Evolutionary conservation across 192 early-diverging fungal species (phyloP), one percentile per base, ranked within the genome.

Genomic region (Funneliformis mosseae): DNA sequence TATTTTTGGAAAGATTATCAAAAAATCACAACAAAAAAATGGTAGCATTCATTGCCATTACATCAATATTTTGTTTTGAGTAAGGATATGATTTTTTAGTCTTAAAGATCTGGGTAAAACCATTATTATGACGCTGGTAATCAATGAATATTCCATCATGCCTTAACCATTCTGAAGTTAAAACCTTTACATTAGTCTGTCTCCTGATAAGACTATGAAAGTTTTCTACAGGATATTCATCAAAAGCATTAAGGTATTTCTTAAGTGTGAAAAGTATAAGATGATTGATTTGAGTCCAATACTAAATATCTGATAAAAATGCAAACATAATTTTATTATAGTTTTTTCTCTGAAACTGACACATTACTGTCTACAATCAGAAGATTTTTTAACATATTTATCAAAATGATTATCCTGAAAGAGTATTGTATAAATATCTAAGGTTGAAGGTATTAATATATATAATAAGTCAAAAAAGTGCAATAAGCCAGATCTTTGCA

Each of bases 121-220:
- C n/a, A n/a, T n/a, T n/a, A n/a, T 62, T 21, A 62, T 62, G 60
- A 62, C 60, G 60, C 8, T 62, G 60, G n/a, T 14, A 23, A 62
- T 5, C 60, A 62, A 62, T 23, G 8, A 62, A 62, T 21, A 62
- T 62, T 25, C 60, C 60, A 62, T 62, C 60, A 62, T 21, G 16
- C 11, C 60, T 62, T 62, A 62, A 62, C 60, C 60, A 62, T 62
- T 62, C 60, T 62, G n/a, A n/a, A n/a, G n/a, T n/a, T n/a, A n/a
- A n/a, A n/a, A n/a, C n/a, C n/a, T n/a, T n/a, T n/a, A n/a, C n/a
- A n/a, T n/a, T n/a, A n/a, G n/a, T 62, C 4, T 62, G 60, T 1
- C 60, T 62, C n/a, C 60, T 62, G 11, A 62, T 21, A 23, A 62
- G 60, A 62, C 60, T 62, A 8, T 62, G 60, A 23, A 41, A 69